Evolutionary conservation across 148 eudicot genomes (phyloP).

Genomic region (Nepenthes mirabilis): DNA sequence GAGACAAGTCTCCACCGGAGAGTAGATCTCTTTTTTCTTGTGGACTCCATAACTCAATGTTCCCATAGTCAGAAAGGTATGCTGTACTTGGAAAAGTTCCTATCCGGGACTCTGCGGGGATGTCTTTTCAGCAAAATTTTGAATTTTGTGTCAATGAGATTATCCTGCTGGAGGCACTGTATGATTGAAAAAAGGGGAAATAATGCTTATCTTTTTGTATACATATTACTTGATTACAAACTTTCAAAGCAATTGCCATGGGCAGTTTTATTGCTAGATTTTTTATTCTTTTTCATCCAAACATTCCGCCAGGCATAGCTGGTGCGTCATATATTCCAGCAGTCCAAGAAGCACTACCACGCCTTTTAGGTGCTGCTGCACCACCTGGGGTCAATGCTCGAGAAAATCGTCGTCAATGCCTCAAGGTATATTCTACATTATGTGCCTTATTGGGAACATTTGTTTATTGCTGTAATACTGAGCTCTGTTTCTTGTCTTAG

Average conservation of each 20-base stretch:
- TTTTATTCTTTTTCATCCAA: neutral
- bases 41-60: conserved; percentile 93
- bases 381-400: conserved; percentile 67
- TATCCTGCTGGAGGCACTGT: too few relatives aligned
- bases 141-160: too few relatives aligned
- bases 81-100: conserved; percentile 1
- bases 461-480: neutral
- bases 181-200: too few relatives aligned
- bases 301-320: conserved; percentile 47
- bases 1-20: conserved; percentile 71
- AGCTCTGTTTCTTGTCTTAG: conserved; percentile 12
- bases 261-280: too few relatives aligned
- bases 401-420: conserved; percentile 90
- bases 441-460: neutral
- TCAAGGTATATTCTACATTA: conserved; percentile 43
- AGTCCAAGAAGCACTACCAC: conserved; percentile 76
- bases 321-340: conserved; percentile 82
- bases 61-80: conserved; percentile 85
- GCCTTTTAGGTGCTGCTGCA: conserved; percentile 85
- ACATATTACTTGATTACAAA: too few relatives aligned
- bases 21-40: conserved; percentile 89
- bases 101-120: neutral
- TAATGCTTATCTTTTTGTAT: too few relatives aligned
- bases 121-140: neutral
- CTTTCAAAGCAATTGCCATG: too few relatives aligned